Base-by-base conservation (phyloP, 176 grass and related monocot species). In the Carex kokanica region DNA sequence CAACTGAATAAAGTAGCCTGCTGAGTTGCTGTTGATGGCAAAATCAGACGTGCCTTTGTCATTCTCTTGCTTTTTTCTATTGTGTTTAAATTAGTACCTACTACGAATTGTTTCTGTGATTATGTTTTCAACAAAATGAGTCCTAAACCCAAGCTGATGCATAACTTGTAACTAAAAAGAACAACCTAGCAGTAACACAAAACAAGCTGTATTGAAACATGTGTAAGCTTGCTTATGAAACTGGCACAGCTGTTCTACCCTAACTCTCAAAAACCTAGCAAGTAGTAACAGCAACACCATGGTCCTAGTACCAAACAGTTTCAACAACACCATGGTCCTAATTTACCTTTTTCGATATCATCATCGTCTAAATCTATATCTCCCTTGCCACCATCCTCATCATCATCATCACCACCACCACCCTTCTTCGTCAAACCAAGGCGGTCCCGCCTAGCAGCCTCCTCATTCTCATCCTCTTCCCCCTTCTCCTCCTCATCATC, bases 281-380 rank as follows among this genome's bases (percentile, higher is more conserved):
- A 27, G 27, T 27, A 27, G n/a, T 15, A 53, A 14, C 25, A 53
- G 45, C 18, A 51, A 54, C 11, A 52, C 6, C 64, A 13, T 68
- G 24, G 40, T 73, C 24, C 49, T 32, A 79, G 23, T 57, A 71
- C 20, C 6, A 59, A 25, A 34, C 18, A 80, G n/a, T 79, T 27
- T 56, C 45, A 79, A 55, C 3, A 15, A 58, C 1, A n/a, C 4
- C 9, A 27, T 27, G 13, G 17, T 52, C 34, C 24, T 74, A 78
- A 85, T 53, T 70, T 82, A 98, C 91, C 95, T 86, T 87, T 98
- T 53, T 98, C 92, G 54, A 90, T 90, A 38, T 94, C 95, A 87
- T 88, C 88, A 36, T 90, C 89, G 62, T 98, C 92, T 49, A 93
- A 88, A 87, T 98, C 92, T 54, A 94, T 65, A 67, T 98, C 89